phyloP scores from a whole-genome alignment of 805 yeast genomes.

The Scheffersomyces spartinae region DNA sequence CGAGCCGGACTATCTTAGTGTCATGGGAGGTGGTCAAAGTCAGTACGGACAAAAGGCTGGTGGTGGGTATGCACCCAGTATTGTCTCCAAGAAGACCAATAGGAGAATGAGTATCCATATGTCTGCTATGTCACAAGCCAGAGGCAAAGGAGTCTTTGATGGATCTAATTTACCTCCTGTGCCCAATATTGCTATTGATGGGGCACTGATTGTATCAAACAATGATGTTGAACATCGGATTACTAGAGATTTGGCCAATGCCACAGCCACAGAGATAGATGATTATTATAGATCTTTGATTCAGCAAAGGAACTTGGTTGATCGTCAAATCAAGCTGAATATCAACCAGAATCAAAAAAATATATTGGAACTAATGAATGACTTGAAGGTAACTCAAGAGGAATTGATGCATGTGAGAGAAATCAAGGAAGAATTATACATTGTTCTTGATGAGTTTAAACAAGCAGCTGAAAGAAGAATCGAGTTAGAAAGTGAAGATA shows the following conservation, averaged over 20 bases:
- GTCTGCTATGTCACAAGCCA: slow-evolving; percentile 23
- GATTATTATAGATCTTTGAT: slow-evolving; percentile 47
- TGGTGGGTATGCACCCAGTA: no score
- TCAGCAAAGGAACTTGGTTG: slow-evolving; percentile 37
- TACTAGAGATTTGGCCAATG: slow-evolving; percentile 37
- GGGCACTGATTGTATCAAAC: no score
- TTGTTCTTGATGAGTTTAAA: slow-evolving; percentile 45
- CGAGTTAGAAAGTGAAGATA: slow-evolving; percentile 32
- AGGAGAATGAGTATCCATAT: slow-evolving; percentile 27
- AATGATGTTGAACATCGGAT: neutral
- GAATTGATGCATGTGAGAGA: slow-evolving; percentile 53
- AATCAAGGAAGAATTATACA: slow-evolving; percentile 47
- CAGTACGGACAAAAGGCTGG: no score
- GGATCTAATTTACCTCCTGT: slow-evolving; percentile 18
- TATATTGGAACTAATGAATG: slow-evolving; percentile 46
- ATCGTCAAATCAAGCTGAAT: slow-evolving; percentile 44
- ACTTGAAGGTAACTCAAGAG: slow-evolving; percentile 50
- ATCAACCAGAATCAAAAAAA: slow-evolving; percentile 54
- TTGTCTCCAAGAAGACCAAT: slow-evolving; percentile 10
- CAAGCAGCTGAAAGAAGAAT: slow-evolving; percentile 50
- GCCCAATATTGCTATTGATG: no score
- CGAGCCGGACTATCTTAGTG: no score
- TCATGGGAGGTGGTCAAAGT: no score
- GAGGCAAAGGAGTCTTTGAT: slow-evolving; percentile 15
- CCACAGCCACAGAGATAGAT: slow-evolving; percentile 64